Conservation (phyloP, 2,329 filamentous ascomycete species). For the Aureobasidium sp. region DNA sequence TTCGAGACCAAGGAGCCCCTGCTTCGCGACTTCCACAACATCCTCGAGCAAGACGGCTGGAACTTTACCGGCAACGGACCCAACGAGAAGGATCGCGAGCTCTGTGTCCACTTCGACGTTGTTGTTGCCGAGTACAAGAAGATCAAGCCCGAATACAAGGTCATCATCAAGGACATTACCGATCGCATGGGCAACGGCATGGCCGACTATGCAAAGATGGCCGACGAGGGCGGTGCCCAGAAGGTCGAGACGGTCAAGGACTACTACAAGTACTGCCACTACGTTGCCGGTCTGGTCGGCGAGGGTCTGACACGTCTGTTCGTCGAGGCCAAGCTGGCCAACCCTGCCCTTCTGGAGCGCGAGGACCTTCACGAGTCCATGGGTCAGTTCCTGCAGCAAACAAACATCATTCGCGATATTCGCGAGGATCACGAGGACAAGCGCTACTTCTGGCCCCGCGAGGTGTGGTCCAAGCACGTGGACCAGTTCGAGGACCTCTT, state of each 20-base stretch:
- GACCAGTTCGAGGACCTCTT: slow-evolving; percentile 85
- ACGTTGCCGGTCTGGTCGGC: slow-evolving; percentile 96
- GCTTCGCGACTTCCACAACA: slow-evolving; percentile 71
- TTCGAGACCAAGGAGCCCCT: slow-evolving; percentile 77
- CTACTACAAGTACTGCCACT: slow-evolving; percentile 96
- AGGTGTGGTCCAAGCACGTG: slow-evolving; percentile 96
- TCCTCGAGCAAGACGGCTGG: slow-evolving; percentile 81
- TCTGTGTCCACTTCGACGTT: slow-evolving; percentile 86
- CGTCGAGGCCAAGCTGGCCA: slow-evolving; percentile 78
- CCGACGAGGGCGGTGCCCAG: slow-evolving; percentile 52
- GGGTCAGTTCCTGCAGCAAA: slow-evolving; percentile 96
- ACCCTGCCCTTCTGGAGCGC: slow-evolving; percentile 71
- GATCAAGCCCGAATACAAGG: slow-evolving; percentile 75
- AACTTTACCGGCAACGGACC: slow-evolving; percentile 78
- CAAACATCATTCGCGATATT: slow-evolving; percentile 96
- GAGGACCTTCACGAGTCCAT: slow-evolving; percentile 85
- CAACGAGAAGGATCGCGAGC: slow-evolving; percentile 87
- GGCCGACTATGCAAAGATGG: slow-evolving; percentile 88
- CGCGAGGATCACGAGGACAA: slow-evolving; percentile 83
- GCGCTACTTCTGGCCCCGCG: slow-evolving; percentile 87
- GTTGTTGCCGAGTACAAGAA: slow-evolving; percentile 82
- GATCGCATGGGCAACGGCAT: slow-evolving; percentile 96
- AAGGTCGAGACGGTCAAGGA: slow-evolving; percentile 78
- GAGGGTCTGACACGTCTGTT: slow-evolving; percentile 89
- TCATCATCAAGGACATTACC: slow-evolving; percentile 88